Base-by-base conservation (phyloP, 352 stramenopile species). In the Pythium insidiosum region DNA sequence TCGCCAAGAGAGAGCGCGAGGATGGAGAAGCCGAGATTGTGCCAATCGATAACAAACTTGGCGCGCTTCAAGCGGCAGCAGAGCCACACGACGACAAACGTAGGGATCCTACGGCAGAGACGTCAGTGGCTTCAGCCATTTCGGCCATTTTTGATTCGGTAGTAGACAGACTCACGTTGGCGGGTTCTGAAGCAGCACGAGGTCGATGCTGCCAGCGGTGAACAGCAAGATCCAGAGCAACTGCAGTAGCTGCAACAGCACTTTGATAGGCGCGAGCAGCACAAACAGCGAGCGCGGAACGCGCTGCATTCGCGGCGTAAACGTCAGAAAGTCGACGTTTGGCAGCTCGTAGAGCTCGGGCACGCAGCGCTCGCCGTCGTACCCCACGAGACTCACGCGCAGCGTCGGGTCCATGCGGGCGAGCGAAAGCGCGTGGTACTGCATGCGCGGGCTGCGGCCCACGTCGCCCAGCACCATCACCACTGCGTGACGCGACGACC, bases 11-110 rank as follows among this genome's bases (percentile, higher is more conserved):
- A 94, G 30, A 86, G 62, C 30, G 66, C 76, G 33, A 99, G 83
- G 66, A 99, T 98, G 46, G 91, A 98, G 74, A 96, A 99, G 23
- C 96, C 97, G 26, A 99, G 63, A 72, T 99, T 99, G 68, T 99
- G 97, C 97, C 97, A 99, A 63, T 99, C 97, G 55, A 99, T 95
- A 12, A 99, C 76, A 40, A 99, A 93, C 42, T 82, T 83, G 22
- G 95, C 83, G 18, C 81, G 60, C 19, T 95, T 87, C 21, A 88
- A 48, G 5, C 63, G 58, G 24, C 65, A 73, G 22, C 73, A 80
- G 7, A 96, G 23, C 66, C 73, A 96, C 34, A 91, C 77, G 6
- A 98, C 72, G 6, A 95, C 61, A 33, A 99, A 78, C 18, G 95
- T 96, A 15, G 97, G 97, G 47, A 99, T 95, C 30, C 35, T 57